A percentile compares a stretch with the other conserved stretches of the same genome.
These are phyloP conservation scores for Nemania diffusa DNA, from an alignment of 2,329 filamentous ascomycete species.

Conservation along the genomic window DNA sequence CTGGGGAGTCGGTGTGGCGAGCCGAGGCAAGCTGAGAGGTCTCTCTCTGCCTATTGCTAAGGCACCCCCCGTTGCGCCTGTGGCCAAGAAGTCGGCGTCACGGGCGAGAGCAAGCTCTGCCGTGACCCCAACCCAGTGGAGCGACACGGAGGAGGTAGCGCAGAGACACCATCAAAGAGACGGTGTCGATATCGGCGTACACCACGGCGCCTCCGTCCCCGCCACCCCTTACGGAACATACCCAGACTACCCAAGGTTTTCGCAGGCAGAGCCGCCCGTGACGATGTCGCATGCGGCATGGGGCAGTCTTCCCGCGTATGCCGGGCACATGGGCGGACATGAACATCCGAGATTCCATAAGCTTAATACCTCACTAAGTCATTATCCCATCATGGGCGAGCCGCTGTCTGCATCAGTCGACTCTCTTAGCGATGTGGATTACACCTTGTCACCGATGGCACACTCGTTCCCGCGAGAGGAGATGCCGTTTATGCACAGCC, in stretches of 20 bases:
- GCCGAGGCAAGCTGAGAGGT: slow-evolving; percentile 91
- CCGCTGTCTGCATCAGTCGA: slow-evolving; percentile 66
- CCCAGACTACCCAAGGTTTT: slow-evolving; percentile 64
- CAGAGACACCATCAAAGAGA: slow-evolving; percentile 52
- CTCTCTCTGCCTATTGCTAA: slow-evolving; percentile 79
- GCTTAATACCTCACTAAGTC: slow-evolving; percentile 52
- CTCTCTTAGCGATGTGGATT: slow-evolving; percentile 70
- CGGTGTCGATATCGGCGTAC: slow-evolving; percentile 52
- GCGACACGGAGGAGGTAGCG: slow-evolving; percentile 51
- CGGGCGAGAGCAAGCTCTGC: slow-evolving; percentile 60
- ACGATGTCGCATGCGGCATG: slow-evolving; percentile 57
- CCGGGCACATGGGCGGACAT: slow-evolving; percentile 52
- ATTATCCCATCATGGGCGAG: slow-evolving; percentile 60
- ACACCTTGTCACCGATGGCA: slow-evolving; percentile 64
- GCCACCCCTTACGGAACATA: slow-evolving; percentile 50
- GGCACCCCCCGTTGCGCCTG: slow-evolving; percentile 63
- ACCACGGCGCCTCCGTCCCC: slow-evolving; percentile 56
- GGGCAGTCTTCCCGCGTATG: slow-evolving; percentile 59
- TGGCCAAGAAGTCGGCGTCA: slow-evolving; percentile 60
- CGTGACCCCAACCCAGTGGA: slow-evolving; percentile 54
- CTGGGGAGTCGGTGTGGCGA: slow-evolving; percentile 95
- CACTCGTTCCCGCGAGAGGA: slow-evolving; percentile 66
- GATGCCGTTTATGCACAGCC: slow-evolving; percentile 65
- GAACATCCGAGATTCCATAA: slow-evolving; percentile 59
- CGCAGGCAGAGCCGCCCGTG: slow-evolving; percentile 57